These are phyloP conservation scores for Paramecium sexaurelia DNA, from an alignment of 73 alveolate species.

Conservation along the genomic window DNA sequence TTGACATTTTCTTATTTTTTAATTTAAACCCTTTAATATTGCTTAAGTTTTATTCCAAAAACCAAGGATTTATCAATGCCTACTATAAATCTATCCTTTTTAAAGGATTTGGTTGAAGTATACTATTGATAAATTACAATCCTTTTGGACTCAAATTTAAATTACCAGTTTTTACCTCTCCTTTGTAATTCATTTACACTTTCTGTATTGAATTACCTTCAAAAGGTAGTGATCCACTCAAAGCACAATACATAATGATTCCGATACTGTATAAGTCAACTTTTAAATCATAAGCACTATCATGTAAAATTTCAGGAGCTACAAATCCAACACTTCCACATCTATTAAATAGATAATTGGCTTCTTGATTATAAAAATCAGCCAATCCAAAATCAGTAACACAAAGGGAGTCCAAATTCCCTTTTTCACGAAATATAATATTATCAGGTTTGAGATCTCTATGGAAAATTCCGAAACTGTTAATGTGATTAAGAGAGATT, in stretches of 20 bases:
- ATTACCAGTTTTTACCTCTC: not conserved
- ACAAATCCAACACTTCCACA: conserved; percentile 62
- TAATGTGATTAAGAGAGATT: conserved; percentile 8
- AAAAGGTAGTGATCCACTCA: conserved; percentile 32
- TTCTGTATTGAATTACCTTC: not conserved
- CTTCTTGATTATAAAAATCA: conserved; percentile 2
- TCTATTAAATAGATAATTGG: not conserved
- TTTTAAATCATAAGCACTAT: conserved; percentile 40
- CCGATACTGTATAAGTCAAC: conserved; percentile 55
- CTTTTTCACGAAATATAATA: not conserved
- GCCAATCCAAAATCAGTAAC: conserved; percentile 21
- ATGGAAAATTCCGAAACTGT: not conserved
- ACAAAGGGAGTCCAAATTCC: not conserved
- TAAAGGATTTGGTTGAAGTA: not conserved
- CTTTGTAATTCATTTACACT: not conserved
- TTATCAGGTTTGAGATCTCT: conserved; percentile 28
- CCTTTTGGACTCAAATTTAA: not conserved
- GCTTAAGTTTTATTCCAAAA: not conserved
- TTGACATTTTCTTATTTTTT: not conserved
- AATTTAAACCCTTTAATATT: not conserved
- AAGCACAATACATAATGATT: conserved; percentile 38
- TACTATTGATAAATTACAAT: not conserved
- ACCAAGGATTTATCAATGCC: not conserved
- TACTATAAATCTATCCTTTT: not conserved
- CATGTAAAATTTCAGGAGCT: conserved; percentile 65